Percentiles rank a stretch among this genome's conserved stretches.
These are phyloP conservation scores for Herpotrichia juniperi DNA, from an alignment of 2,329 filamentous ascomycete genomes.

Conservation along the genomic window DNA sequence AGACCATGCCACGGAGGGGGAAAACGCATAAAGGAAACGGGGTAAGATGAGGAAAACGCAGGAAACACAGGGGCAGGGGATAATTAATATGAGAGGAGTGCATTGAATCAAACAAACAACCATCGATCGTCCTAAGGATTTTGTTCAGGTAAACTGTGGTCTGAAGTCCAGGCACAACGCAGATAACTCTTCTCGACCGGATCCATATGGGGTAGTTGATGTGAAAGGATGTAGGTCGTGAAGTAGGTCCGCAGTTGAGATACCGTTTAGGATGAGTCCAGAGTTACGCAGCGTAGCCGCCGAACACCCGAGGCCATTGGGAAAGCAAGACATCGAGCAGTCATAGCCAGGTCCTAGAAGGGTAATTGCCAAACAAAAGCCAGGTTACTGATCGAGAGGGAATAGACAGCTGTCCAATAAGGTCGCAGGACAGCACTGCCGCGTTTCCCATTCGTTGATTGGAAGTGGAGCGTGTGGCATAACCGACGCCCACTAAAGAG, in stretches of 20 bases:
- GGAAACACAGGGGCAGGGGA: slow-evolving; percentile 35
- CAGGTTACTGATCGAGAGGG: slow-evolving; percentile 43
- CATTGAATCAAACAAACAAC: slow-evolving; percentile 34
- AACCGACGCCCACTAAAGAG: slow-evolving; percentile 44
- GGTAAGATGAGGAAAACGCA: slow-evolving; percentile 24
- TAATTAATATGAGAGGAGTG: slow-evolving; percentile 39
- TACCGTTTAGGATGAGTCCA: slow-evolving; percentile 37
- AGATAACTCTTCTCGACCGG: slow-evolving; percentile 5
- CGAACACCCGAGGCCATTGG: slow-evolving; percentile 33
- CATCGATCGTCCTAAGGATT: slow-evolving; percentile 32
- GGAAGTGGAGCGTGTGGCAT: slow-evolving; percentile 32
- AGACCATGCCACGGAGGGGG: slow-evolving; percentile 46
- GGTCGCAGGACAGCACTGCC: slow-evolving; percentile 49
- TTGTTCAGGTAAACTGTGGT: slow-evolving; percentile 34
- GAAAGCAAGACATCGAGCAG: slow-evolving; percentile 31
- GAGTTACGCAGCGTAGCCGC: slow-evolving; percentile 30
- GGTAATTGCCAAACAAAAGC: slow-evolving; percentile 42
- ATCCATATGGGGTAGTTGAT: slow-evolving; percentile 19
- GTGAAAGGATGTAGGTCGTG: slow-evolving; percentile 26
- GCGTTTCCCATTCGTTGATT: slow-evolving; percentile 51
- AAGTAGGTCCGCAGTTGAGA: slow-evolving; percentile 30
- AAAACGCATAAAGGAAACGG: slow-evolving; percentile 34
- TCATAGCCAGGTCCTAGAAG: slow-evolving; percentile 39
- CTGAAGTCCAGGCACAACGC: slow-evolving; percentile 24
- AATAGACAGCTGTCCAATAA: slow-evolving; percentile 45